Evolutionary conservation across 169 alveolate genomes (phyloP), one percentile per base, ranked within the genome.

Genomic region (Toxoplasma gondii): DNA sequence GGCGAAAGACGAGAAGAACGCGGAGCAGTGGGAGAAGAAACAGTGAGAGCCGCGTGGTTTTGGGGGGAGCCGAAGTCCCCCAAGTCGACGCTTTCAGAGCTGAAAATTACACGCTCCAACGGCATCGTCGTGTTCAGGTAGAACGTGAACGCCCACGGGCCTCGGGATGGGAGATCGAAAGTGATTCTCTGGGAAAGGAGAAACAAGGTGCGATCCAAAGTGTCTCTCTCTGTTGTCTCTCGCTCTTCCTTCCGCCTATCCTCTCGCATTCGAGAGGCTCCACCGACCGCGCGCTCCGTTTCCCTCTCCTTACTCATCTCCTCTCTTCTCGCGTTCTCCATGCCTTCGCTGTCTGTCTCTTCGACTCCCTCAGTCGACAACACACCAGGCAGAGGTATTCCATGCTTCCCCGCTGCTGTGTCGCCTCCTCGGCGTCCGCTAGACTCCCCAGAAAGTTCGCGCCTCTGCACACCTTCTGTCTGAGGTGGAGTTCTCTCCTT

Each of bases 71-170:
- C 58, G 58, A 4, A 49, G 22, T 49, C 22, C 12, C 22, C 12
- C 58, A 12, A 4, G 12, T 4, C 4, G 22, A 7, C 58, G 58
- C 58, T 7, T 16, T 16, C 74, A 4, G 29, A 16, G 31, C 74
- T 10, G 9, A 4, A 1, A 31, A 64, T 1, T 19, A 31, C 74
- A 64, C 74, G 7, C 7, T 64, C 74, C n/a, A 64, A 1, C 22
- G 74, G 74, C 74, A 64, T 16, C n/a, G 74, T 64, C 39, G 22
- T 17, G 29, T 78, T 78, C 44, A 78, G 39, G 45, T 78, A 78
- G 43, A 78, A 78, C 39, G 86, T 24, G n/a, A 78, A 78, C 86
- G 45, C 27, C 86, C 86, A 78, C 29, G 86, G 86, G 7, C 86
- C 86, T 7, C 31, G 86, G 24, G 39, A 41, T 9, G 86, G 86